Percentiles rank a stretch among this genome's conserved stretches.
Evolutionary conservation across 1,284 basidiomycete genomes (phyloP).

Genomic region (Malassezia furfur): DNA sequence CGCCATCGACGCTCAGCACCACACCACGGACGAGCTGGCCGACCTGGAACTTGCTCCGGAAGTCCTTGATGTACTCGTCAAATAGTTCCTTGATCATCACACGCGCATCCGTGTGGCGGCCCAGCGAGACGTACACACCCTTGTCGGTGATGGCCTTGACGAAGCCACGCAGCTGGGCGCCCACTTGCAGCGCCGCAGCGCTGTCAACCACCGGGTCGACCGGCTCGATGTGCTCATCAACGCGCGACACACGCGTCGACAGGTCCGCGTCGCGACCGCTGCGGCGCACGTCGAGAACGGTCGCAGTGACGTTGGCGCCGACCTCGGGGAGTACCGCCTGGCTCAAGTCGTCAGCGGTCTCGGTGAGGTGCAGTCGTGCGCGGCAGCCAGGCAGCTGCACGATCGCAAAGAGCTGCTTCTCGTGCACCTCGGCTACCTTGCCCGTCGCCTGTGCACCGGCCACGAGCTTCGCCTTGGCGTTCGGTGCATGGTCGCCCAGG

Average conservation of each 20-base stretch:
- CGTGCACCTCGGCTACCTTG: constrained; percentile 61
- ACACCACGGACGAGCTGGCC: constrained; percentile 80
- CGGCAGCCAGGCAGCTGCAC: constrained; percentile 27
- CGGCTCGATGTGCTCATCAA: constrained; percentile 48
- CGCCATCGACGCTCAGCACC: constrained; percentile 60
- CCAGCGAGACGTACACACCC: constrained; percentile 82
- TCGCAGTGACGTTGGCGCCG: constrained; percentile 62
- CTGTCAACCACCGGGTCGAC: constrained; percentile 62
- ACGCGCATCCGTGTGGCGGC: constrained; percentile 71
- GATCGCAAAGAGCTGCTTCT: constrained; percentile 1
- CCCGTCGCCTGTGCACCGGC: constrained; percentile 64
- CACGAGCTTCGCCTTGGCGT: constrained; percentile 80
- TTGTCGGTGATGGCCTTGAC: constrained; percentile 71
- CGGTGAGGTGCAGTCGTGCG: constrained; percentile 52
- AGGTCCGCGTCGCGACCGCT: constrained; percentile 54
- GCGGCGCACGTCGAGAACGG: constrained; percentile 52
- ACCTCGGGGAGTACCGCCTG: constrained; percentile 56
- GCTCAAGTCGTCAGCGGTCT: constrained; percentile 66
- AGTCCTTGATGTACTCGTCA: constrained; percentile 76
- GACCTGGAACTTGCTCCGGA: constrained; percentile 70
- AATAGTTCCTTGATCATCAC: constrained; percentile 81
- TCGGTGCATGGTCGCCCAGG: constrained; percentile 50
- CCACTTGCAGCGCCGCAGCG: constrained; percentile 62
- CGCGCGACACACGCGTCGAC: constrained; percentile 65
- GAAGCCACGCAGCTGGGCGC: constrained; percentile 66